Conservation (phyloP, 768 basidiomycete species). For the Thelephora aurantiotincta region DNA sequence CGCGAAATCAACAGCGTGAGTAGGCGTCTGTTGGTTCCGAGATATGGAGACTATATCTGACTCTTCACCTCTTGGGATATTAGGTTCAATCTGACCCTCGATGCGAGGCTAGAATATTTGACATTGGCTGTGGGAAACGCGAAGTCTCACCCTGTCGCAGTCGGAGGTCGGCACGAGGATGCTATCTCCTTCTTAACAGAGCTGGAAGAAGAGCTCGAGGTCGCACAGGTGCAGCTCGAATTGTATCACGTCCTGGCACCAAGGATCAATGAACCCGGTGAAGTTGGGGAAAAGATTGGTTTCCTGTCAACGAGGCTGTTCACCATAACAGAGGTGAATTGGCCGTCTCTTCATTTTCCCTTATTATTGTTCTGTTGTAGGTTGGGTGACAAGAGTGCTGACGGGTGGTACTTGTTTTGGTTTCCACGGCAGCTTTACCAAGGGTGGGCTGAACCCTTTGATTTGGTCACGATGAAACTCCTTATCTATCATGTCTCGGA, state of each 20-base stretch:
- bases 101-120: conserved; percentile 76
- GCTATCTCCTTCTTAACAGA: conserved; percentile 94
- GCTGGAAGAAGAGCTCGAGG: conserved; percentile 92
- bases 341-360: neutral
- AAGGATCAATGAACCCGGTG: conserved; percentile 44
- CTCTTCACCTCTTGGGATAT: neutral
- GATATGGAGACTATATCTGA: neutral
- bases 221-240: conserved; percentile 94
- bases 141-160: conserved; percentile 82
- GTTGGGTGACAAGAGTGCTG: neutral
- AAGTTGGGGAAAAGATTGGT: conserved; percentile 48
- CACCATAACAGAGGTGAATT: conserved; percentile 71
- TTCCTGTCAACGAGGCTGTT: conserved; percentile 47
- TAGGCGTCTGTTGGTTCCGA: conserved; percentile 4
- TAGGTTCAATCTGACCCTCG: conserved; percentile 57
- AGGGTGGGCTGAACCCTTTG: conserved; percentile 76
- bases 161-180: conserved; percentile 65
- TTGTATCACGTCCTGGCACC: conserved; percentile 56
- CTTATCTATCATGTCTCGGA: conserved; percentile 90
- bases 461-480: conserved; percentile 71
- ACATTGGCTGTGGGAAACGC: conserved; percentile 93
- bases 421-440: conserved; percentile 55
- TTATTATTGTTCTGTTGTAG: too few species aligned
- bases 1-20: conserved; percentile 77
- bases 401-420: neutral